A percentile compares a stretch with the other conserved stretches of the same genome.
Conservation (phyloP, 495 filamentous ascomycete genomes). For the Aspergillus baeticus region DNA sequence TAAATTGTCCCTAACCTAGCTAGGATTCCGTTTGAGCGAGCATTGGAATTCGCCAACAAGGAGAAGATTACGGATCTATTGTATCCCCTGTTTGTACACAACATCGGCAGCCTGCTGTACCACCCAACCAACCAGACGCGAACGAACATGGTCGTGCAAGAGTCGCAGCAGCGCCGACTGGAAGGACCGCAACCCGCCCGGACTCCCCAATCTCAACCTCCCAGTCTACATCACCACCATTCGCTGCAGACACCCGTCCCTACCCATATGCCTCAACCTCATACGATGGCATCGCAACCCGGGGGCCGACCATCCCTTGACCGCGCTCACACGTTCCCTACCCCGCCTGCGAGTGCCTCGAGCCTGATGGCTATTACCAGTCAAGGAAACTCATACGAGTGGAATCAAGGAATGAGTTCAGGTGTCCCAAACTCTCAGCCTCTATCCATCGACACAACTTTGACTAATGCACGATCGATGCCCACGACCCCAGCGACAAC, state of each 20-base stretch:
- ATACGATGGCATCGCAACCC: constrained; percentile 75
- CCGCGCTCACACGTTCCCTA: constrained; percentile 87
- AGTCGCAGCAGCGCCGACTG: constrained; percentile 72
- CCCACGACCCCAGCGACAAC: constrained; percentile 94
- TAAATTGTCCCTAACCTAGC: constrained; percentile 7
- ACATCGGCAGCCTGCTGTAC: constrained; percentile 91
- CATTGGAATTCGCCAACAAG: constrained; percentile 97
- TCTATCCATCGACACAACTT: constrained; percentile 80
- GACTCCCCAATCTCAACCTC: constrained; percentile 59
- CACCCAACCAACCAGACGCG: constrained; percentile 85
- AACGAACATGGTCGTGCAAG: constrained; percentile 84
- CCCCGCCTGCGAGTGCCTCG: constrained; percentile 88
- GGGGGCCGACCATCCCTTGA: constrained; percentile 71
- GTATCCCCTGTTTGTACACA: constrained; percentile 96
- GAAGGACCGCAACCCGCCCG: constrained; percentile 35
- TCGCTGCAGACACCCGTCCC: constrained; percentile 70
- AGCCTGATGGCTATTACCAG: constrained; percentile 81
- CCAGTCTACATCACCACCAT: constrained; percentile 78
- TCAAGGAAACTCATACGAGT: constrained; percentile 73
- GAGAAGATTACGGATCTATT: constrained; percentile 96
- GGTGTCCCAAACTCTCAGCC: constrained; percentile 65
- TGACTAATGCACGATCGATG: constrained; percentile 83
- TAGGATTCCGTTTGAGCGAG: constrained; percentile 97
- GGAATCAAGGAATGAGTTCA: constrained; percentile 65
- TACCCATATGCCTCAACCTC: constrained; percentile 64